A percentile compares a stretch with the other conserved stretches of the same genome.
These are phyloP conservation scores for Harringtonia aguacate DNA, from an alignment of 2,329 filamentous ascomycete species.

Conservation along the genomic window DNA sequence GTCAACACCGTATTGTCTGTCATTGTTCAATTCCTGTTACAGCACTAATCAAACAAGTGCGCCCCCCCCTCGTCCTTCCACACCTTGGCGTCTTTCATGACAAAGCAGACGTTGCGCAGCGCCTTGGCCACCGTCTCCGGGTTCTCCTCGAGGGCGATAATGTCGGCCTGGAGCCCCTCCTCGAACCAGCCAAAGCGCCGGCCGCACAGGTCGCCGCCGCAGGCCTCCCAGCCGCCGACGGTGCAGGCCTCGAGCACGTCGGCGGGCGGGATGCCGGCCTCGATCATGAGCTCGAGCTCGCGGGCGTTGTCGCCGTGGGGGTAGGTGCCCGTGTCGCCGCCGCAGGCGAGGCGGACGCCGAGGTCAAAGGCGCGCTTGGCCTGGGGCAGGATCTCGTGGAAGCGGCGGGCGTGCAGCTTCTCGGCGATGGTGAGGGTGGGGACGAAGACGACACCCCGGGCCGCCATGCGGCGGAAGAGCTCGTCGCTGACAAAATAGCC, in stretches of 20 bases:
- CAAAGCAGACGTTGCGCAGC: conserved; percentile 37
- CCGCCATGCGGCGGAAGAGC: conserved; percentile 30
- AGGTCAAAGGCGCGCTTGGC: conserved; percentile 31
- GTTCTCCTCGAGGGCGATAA: conserved; percentile 36
- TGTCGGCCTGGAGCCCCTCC: conserved; percentile 34
- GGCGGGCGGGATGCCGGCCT: conserved; percentile 36
- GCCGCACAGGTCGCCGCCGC: conserved; percentile 39
- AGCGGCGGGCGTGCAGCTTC: conserved; percentile 15
- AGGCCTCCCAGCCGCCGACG: conserved; percentile 43
- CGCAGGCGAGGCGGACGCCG: conserved; percentile 38
- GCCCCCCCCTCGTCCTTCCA: conserved; percentile 29
- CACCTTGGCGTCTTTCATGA: conserved; percentile 45
- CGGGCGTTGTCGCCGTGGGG: conserved; percentile 40
- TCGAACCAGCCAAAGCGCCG: conserved; percentile 41
- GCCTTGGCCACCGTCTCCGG: conserved; percentile 27
- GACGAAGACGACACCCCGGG: conserved; percentile 36
- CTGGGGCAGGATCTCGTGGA: conserved; percentile 23
- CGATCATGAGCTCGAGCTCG: conserved; percentile 42
- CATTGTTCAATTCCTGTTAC: neutral
- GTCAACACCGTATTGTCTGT: too few species aligned
- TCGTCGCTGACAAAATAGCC: conserved; percentile 26
- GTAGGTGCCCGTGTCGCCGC: conserved; percentile 43
- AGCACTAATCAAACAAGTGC: neutral
- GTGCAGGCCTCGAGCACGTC: conserved; percentile 39
- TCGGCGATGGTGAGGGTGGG: conserved; percentile 40